These are phyloP conservation scores for Paspalum vaginatum DNA, from an alignment of 176 grass and related monocot genomes.

Conservation along the genomic window DNA sequence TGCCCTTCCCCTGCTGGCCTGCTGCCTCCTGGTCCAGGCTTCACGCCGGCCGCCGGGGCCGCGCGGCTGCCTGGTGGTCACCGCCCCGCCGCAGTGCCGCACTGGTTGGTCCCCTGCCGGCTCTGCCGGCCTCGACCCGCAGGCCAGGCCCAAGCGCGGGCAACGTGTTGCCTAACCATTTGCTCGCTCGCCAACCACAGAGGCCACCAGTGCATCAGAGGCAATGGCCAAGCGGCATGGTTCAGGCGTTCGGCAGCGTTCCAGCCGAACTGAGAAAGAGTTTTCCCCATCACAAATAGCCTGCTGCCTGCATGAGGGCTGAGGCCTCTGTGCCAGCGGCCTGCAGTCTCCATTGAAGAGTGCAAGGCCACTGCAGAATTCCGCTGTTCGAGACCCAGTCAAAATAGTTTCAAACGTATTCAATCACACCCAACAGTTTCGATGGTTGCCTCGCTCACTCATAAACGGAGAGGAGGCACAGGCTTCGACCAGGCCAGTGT, in stretches of 20 bases:
- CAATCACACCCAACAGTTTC: too few relatives aligned
- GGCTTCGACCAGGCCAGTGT: not conserved
- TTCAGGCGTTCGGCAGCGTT: too few relatives aligned
- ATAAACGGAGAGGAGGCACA: not conserved
- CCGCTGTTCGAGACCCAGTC: not conserved
- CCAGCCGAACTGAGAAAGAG: not conserved
- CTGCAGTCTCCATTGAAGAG: not conserved
- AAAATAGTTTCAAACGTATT: not conserved
- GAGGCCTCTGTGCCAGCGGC: not conserved
- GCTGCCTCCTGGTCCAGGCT: not conserved
- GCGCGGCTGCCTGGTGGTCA: slow-evolving; percentile 5
- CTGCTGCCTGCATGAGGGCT: not conserved
- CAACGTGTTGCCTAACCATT: slow-evolving; percentile 18
- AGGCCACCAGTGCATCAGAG: too few relatives aligned
- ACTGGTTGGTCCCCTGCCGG: not conserved
- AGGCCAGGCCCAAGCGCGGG: not conserved
- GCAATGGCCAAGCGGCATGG: too few relatives aligned
- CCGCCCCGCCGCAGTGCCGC: not conserved
- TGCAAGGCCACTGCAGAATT: not conserved
- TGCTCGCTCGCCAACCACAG: not conserved
- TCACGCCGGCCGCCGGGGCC: not conserved
- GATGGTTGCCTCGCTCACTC: too few relatives aligned
- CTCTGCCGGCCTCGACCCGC: not conserved
- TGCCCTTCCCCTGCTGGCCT: not conserved
- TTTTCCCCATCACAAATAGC: not conserved